Evolutionary conservation across 2,329 filamentous ascomycete species (phyloP).

Genomic region (Colletotrichum neosansevieriae): DNA sequence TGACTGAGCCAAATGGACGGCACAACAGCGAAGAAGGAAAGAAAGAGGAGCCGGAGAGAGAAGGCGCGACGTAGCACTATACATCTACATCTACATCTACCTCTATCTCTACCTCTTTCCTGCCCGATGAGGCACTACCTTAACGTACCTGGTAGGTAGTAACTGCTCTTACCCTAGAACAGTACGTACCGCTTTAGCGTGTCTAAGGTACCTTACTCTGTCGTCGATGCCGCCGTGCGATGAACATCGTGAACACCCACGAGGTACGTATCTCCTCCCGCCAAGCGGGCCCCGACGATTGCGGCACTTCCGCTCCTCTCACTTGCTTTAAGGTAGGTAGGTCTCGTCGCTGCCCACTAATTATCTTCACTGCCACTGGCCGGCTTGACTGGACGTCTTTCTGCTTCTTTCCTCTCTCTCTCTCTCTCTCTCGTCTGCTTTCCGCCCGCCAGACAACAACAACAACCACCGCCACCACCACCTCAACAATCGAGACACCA

Average conservation of each 20-base stretch:
- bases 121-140: too few species aligned
- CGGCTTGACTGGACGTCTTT: background rate
- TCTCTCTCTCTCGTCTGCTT: conserved; percentile 6
- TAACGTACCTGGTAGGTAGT: too few species aligned
- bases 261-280: conserved; percentile 15
- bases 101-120: too few species aligned
- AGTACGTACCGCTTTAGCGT: background rate
- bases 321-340: background rate
- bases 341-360: background rate
- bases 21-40: background rate
- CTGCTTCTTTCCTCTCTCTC: conserved; percentile 6
- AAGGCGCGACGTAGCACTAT: too few species aligned
- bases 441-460: background rate
- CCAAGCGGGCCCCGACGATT: conserved; percentile 34
- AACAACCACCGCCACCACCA: background rate
- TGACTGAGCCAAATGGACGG: conserved; percentile 5
- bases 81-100: too few species aligned
- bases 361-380: background rate
- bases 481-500: conserved; percentile 21
- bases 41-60: background rate
- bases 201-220: too few species aligned
- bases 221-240: too few species aligned
- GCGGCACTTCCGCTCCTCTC: conserved; percentile 30
- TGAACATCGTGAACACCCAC: background rate
- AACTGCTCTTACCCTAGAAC: too few species aligned